Base-by-base conservation (phyloP, 257 asterid genomes). In the Solanum lycopersicoides region DNA sequence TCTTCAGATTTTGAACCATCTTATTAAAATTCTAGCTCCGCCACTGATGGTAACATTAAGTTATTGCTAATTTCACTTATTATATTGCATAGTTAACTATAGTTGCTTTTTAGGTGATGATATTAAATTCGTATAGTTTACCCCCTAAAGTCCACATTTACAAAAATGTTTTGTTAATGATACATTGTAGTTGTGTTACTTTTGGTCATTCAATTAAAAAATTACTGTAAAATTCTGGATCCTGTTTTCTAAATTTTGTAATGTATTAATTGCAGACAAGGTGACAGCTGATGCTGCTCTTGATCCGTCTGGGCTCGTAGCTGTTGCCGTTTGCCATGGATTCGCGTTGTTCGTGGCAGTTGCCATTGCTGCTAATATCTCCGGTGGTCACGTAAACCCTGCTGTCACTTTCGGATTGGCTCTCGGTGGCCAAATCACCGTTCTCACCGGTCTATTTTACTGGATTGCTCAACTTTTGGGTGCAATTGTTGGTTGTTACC, bases 381-480 rank as follows among this genome's bases (percentile, higher is more conserved):
- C 98, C 86, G 98, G 98, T 21, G 97, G 97, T 74, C 98, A 94
- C 56, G 98, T 95, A 23, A 95, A 95, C 93, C 98, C 98, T 7
- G 98, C 98, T 41, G 98, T 95, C 39, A 95, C 98, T 74, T 94
- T 95, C 13, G 98, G 98, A 6, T 90, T 95, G 89, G 98, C 97
- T 35, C 86, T 94, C n/a, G 98, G 98, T 1, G 98, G 98, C 3
- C 98, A 95, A 73, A 95, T 95, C 87, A 95, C 98, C 66, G 35
- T 95, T 83, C 92, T 95, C 88, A 95, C 98, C 63, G 96, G 98
- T 3, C 59, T 95, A 85, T 90, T 95, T 88, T 95, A 95, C 93
- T 95, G 98, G 98, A 87, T 93, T 87, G 97, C 96, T 83, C 98
- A 95, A 86, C 96, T 95, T 34, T 84, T 95, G 89, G 98, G 98